Conservation (phyloP, 345 rosid species). For the Microcos paniculata region DNA sequence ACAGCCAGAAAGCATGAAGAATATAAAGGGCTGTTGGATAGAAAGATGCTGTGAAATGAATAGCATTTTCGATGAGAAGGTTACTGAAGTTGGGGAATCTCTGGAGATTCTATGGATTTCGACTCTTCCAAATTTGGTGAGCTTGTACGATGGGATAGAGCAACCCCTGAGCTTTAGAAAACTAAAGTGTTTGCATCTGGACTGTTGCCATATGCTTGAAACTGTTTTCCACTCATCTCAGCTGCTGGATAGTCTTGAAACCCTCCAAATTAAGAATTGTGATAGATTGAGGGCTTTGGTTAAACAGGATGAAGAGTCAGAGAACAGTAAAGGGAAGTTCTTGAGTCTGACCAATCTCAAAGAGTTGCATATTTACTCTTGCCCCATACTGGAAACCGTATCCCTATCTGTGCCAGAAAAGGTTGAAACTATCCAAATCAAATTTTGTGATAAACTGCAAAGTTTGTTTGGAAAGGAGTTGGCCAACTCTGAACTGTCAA, state of each 20-base stretch:
- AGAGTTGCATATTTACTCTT: not conserved
- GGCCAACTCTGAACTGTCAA: constrained; percentile 6
- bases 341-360: not conserved
- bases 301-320: not conserved
- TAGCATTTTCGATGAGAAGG: constrained; percentile 29
- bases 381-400: constrained; percentile 7
- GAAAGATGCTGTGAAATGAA: constrained; percentile 30
- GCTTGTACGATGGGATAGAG: constrained; percentile 18
- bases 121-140: constrained; percentile 31
- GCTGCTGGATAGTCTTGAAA: constrained; percentile 33
- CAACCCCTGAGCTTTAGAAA: constrained; percentile 15
- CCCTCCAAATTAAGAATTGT: constrained; percentile 40
- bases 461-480: not conserved
- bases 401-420: constrained; percentile 13
- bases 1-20: constrained; percentile 15
- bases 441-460: constrained; percentile 42
- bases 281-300: constrained; percentile 33
- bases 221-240: constrained; percentile 20
- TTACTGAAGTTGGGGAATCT: constrained; percentile 16
- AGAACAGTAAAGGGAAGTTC: not conserved
- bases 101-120: constrained; percentile 40
- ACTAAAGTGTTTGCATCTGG: constrained; percentile 39
- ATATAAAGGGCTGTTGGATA: constrained; percentile 36
- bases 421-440: constrained; percentile 33
- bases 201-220: constrained; percentile 40